phyloP scores from a whole-genome alignment of 1,139 yeast genomes.

The Pichia terricola region DNA sequence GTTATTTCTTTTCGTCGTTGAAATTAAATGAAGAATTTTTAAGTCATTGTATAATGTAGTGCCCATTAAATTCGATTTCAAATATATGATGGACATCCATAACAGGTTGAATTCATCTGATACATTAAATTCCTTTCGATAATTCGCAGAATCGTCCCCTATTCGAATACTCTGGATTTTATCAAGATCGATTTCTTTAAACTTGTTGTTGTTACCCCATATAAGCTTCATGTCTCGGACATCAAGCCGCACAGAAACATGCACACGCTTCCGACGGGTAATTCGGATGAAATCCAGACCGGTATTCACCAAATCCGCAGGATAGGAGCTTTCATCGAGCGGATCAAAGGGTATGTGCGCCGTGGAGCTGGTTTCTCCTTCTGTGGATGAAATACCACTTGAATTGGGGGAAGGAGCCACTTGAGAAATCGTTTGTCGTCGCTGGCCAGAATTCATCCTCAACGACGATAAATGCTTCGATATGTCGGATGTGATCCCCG shows the following conservation, averaged over 20 bases:
- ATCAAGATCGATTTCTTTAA: conserved; percentile 5
- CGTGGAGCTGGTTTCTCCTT: not conserved
- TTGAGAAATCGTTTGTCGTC: not conserved
- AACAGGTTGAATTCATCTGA: conserved; percentile 52
- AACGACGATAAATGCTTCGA: conserved; percentile 6
- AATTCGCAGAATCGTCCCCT: conserved; percentile 67
- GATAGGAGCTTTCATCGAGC: conserved; percentile 4
- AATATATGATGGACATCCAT: conserved; percentile 77
- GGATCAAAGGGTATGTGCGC: conserved; percentile 3
- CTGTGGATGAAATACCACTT: not conserved
- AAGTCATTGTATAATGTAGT: conserved; percentile 4
- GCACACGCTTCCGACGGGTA: conserved; percentile 5
- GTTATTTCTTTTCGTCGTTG: conserved; percentile 54
- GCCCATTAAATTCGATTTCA: not conserved
- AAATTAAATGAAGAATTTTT: conserved; percentile 62
- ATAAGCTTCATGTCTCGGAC: conserved; percentile 3
- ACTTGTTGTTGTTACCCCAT: conserved; percentile 7
- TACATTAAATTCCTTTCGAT: conserved; percentile 74
- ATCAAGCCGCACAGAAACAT: conserved; percentile 4
- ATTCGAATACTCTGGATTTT: conserved; percentile 49
- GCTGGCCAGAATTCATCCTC: conserved; percentile 2
- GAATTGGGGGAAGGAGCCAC: not conserved
- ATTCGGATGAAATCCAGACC: conserved; percentile 16
- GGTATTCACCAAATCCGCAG: conserved; percentile 5
- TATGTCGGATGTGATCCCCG: not conserved